Percentiles rank a stretch among this genome's conserved stretches.
Conservation (phyloP, 176 grass and related monocot genomes). For the Thalia dealbata region DNA sequence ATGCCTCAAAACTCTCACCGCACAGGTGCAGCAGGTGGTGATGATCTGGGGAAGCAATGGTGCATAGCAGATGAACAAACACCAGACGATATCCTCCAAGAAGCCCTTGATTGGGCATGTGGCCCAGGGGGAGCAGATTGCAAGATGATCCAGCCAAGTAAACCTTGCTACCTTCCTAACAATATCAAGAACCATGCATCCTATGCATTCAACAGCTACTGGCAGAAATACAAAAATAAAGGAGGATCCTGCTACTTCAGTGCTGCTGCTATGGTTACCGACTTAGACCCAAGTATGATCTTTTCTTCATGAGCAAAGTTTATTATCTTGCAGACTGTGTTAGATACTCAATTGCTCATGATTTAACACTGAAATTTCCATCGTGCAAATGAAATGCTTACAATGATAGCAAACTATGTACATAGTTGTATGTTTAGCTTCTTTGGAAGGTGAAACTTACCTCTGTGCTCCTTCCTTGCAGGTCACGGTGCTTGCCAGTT, state of each 20-base stretch:
- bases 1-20: background rate
- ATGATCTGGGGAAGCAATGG: conserved; percentile 7
- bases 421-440: too few relatives aligned
- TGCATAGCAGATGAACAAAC: conserved; percentile 53
- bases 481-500: conserved; percentile 1
- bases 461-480: background rate
- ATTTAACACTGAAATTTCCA: background rate
- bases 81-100: conserved; percentile 30
- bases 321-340: background rate
- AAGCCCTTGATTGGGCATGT: conserved; percentile 7
- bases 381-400: background rate
- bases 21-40: background rate
- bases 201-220: conserved; percentile 48
- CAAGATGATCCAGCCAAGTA: conserved; percentile 37
- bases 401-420: too few relatives aligned
- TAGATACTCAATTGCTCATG: background rate
- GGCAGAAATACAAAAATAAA: conserved; percentile 60
- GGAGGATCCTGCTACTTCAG: conserved; percentile 56
- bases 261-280: conserved; percentile 42
- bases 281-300: conserved; percentile 47
- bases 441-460: background rate
- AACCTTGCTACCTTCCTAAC: conserved; percentile 46
- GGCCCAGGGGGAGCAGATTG: conserved; percentile 31
- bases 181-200: background rate
- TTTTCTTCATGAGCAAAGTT: background rate